phyloP scores from a whole-genome alignment of 495 filamentous ascomycete genomes.

The Penicillium herquei region DNA sequence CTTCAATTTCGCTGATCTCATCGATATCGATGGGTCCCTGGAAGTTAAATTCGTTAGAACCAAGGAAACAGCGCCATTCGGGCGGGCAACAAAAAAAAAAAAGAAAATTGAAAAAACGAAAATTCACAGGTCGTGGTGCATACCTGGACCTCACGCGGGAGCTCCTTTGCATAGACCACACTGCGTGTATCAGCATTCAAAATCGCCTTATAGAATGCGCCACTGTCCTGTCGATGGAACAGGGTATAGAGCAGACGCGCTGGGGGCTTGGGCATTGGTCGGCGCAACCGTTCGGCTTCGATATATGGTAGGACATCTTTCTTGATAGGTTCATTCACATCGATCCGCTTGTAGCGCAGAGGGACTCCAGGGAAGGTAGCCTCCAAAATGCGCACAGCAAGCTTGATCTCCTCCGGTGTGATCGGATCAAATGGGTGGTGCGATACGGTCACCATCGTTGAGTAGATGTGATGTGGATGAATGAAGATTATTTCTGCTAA shows the following conservation, averaged over 20 bases:
- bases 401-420: conserved; percentile 38
- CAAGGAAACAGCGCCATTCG: neutral
- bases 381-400: conserved; percentile 37
- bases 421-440: conserved; percentile 43
- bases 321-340: conserved; percentile 40
- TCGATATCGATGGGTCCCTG: conserved; percentile 42
- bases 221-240: conserved; percentile 38
- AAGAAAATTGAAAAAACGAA: neutral
- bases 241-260: conserved; percentile 39
- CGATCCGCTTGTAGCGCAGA: conserved; percentile 41
- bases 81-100: neutral
- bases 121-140: neutral
- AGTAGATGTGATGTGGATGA: neutral
- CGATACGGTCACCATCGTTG: conserved; percentile 18
- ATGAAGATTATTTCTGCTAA: neutral
- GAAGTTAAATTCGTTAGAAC: conserved; percentile 8
- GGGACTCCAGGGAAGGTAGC: conserved; percentile 33
- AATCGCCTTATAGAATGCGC: conserved; percentile 39
- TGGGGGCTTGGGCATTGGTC: conserved; percentile 31
- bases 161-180: conserved; percentile 36
- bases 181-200: conserved; percentile 33
- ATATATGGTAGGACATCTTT: conserved; percentile 38
- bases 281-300: conserved; percentile 36
- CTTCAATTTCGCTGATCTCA: conserved; percentile 40
- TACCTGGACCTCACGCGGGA: conserved; percentile 43